Base-by-base conservation (phyloP, 345 rosid species). In the Isatis tinctoria region DNA sequence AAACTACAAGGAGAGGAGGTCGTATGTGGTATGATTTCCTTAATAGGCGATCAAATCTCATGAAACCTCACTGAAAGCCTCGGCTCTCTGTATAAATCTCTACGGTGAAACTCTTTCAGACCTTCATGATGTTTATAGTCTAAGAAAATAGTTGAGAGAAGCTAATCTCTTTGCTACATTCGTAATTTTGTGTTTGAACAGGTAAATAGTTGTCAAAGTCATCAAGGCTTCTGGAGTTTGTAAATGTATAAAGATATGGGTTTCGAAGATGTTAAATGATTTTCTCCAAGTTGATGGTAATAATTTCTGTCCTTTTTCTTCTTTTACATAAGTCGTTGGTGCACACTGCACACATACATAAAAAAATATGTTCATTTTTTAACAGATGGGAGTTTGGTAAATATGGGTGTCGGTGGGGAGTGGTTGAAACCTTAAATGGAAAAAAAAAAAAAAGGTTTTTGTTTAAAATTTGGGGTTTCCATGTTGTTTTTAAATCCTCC, bases 11-110 rank as follows among this genome's bases (percentile, higher is more conserved):
- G 27, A 68, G 51, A 60, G 10, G 49, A 61, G 40, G 41, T 52
- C 65, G 61, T 59, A 48, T 39, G 44, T 74, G 91, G 88, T 75
- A 82, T 90, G 69, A 89, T 85, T 75, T 79, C 87, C 51, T 88
- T 89, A 78, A 75, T 70, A 44, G 79, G 79, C 49, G 71, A 63
- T 70, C 63, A 47, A 76, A 17, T 41, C 51, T 44, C 70, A 3
- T 4, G 36, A 61, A 64, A 57, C 52, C 44, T 36, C 60, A 35
- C 10, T 56, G 72, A 76, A 10, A 43, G 14, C 68, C 57, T 58
- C 57, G 30, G 60, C 63, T 65, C 76, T 57, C 48, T 65, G 56
- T 54, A 32, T 33, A 44, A 53, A 45, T 60, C 26, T 63, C 66
- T 63, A 62, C 41, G 80, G 75, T 76, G 36, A 69, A 70, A 64